Percentiles rank a stretch among this genome's conserved stretches.
These are phyloP conservation scores for Strobilomyces dryophilus DNA, from an alignment of 768 basidiomycete genomes.

Conservation along the genomic window DNA sequence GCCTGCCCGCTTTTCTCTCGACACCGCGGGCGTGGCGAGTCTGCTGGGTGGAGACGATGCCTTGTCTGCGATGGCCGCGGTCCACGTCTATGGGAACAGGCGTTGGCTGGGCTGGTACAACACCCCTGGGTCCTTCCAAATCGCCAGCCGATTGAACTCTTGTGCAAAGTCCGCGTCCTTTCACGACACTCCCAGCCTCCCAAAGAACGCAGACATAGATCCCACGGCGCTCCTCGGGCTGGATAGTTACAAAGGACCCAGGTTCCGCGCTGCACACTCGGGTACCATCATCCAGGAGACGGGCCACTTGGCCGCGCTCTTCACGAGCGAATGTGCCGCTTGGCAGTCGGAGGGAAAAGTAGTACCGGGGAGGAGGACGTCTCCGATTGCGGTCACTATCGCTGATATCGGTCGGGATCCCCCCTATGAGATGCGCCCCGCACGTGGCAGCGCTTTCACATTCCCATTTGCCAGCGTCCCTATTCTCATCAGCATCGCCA, in stretches of 20 bases:
- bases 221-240: background rate
- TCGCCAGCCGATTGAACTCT: background rate
- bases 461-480: background rate
- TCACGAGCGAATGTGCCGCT: background rate
- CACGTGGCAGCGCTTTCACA: background rate
- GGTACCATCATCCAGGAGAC: background rate
- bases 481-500: background rate
- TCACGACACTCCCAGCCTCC: background rate
- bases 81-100: background rate
- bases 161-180: background rate
- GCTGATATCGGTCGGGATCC: background rate
- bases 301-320: background rate
- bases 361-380: background rate
- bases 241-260: background rate
- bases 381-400: background rate
- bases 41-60: conserved; percentile 2
- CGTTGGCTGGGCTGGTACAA: background rate
- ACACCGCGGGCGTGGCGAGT: background rate
- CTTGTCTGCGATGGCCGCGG: background rate
- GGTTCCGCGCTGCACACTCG: background rate
- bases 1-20: background rate
- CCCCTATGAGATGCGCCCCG: background rate
- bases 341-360: background rate
- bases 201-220: too few species aligned
- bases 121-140: background rate